Evolutionary conservation across 768 basidiomycete genomes (phyloP).

Genomic region (Russula griseocarnosa): DNA sequence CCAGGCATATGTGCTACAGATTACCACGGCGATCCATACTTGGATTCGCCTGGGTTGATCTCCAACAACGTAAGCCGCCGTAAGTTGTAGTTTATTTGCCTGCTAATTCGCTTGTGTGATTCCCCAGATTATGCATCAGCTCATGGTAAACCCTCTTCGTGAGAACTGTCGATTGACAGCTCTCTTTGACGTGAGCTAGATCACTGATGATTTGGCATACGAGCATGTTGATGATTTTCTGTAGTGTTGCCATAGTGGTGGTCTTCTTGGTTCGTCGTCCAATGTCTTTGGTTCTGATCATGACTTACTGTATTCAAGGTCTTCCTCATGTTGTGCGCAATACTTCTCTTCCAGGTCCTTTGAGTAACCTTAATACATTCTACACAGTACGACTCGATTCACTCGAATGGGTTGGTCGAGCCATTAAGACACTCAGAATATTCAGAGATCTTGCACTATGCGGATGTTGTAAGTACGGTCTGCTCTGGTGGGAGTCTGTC

Average conservation of each 20-base stretch:
- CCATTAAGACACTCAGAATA: not conserved
- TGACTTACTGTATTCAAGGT: constrained; percentile 2
- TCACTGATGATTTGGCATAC: not conserved
- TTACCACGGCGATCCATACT: not conserved
- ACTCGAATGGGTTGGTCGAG: not conserved
- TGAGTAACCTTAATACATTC: not conserved
- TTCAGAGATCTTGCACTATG: not conserved
- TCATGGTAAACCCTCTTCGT: constrained; percentile 11
- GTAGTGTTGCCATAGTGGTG: constrained; percentile 10
- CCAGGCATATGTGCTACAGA: constrained; percentile 9
- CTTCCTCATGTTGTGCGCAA: constrained; percentile 8
- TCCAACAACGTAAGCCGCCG: not conserved
- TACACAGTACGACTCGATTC: not conserved
- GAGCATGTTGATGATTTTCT: not conserved
- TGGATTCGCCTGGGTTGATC: not conserved
- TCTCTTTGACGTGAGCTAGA: constrained; percentile 5
- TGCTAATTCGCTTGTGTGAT: not conserved
- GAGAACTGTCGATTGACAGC: constrained; percentile 9
- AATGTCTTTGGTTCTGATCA: not conserved
- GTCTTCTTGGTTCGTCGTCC: constrained; percentile 5
- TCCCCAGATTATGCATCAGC: not conserved
- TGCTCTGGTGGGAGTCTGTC: not conserved
- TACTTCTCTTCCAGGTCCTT: not conserved
- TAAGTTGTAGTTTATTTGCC: too few species aligned
- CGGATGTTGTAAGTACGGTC: constrained; percentile 5